These are phyloP conservation scores for Hyaloscypha hepaticicola DNA, from an alignment of 495 filamentous ascomycete genomes.

Conservation along the genomic window DNA sequence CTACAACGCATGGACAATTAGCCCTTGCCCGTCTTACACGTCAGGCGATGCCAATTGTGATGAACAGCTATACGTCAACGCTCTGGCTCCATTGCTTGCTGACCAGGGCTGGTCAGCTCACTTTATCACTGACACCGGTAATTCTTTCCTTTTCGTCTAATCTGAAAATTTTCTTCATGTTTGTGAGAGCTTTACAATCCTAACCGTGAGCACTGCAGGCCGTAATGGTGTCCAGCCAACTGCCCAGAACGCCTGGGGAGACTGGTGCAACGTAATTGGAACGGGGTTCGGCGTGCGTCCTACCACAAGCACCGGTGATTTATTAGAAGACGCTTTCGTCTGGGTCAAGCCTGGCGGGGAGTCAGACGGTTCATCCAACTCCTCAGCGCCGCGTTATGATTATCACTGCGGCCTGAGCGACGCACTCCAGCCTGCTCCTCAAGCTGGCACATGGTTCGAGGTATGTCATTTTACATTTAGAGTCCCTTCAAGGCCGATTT, in stretches of 20 bases:
- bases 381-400: slow-evolving; percentile 64
- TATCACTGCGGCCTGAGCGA: slow-evolving; percentile 63
- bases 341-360: slow-evolving; percentile 87
- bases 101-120: slow-evolving; percentile 65
- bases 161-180: background rate
- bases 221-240: slow-evolving; percentile 66
- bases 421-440: slow-evolving; percentile 65
- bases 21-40: slow-evolving; percentile 52
- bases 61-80: slow-evolving; percentile 71
- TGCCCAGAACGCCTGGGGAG: slow-evolving; percentile 67
- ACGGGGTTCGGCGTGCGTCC: slow-evolving; percentile 74
- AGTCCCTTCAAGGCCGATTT: background rate
- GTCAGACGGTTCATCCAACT: slow-evolving; percentile 69
- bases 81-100: slow-evolving; percentile 60
- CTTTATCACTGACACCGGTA: slow-evolving; percentile 54
- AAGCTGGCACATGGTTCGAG: slow-evolving; percentile 74
- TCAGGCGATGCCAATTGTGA: slow-evolving; percentile 60
- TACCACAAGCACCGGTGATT: slow-evolving; percentile 58
- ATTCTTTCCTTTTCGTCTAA: background rate
- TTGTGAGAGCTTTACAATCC: no score
- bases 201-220: no score
- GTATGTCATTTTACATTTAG: background rate
- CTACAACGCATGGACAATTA: slow-evolving; percentile 63
- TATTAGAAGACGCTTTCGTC: slow-evolving; percentile 72
- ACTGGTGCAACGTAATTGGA: slow-evolving; percentile 83